These are phyloP conservation scores for Fusarium sp. DNA, from an alignment of 2,329 filamentous ascomycete species.

Conservation along the genomic window DNA sequence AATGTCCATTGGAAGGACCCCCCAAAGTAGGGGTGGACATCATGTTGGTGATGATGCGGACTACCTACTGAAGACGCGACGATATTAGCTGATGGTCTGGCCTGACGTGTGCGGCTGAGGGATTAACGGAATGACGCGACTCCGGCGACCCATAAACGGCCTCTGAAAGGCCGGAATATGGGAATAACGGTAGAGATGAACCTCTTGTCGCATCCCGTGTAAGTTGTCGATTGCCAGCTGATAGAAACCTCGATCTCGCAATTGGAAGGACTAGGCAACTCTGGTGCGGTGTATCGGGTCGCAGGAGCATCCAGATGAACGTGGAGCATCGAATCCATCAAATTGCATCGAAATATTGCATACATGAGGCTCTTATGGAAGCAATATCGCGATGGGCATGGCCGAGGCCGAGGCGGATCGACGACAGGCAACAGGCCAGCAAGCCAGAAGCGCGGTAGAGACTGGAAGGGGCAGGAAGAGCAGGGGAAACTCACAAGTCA, in stretches of 20 bases:
- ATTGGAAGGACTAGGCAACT: conserved; percentile 53
- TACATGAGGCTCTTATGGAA: conserved; percentile 42
- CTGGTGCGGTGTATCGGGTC: conserved; percentile 32
- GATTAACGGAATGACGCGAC: conserved; percentile 37
- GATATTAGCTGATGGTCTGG: conserved; percentile 49
- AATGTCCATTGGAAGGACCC: conserved; percentile 74
- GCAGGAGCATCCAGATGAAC: conserved; percentile 49
- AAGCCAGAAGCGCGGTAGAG: conserved; percentile 47
- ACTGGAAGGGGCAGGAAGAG: conserved; percentile 41
- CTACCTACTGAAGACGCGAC: conserved; percentile 58
- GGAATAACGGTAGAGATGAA: conserved; percentile 47
- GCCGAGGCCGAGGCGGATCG: conserved; percentile 50
- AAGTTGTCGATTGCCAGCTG: conserved; percentile 61
- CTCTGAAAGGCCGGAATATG: conserved; percentile 28
- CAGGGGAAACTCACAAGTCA: conserved; percentile 61
- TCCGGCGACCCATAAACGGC: conserved; percentile 46
- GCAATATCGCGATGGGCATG: conserved; percentile 51
- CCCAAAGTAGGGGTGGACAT: conserved; percentile 72
- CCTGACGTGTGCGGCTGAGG: conserved; percentile 27
- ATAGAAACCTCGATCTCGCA: conserved; percentile 53
- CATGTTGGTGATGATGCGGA: conserved; percentile 69
- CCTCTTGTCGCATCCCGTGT: conserved; percentile 57
- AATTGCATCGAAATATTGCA: conserved; percentile 40
- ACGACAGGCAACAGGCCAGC: conserved; percentile 51
- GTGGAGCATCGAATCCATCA: conserved; percentile 52